Conservation (phyloP, 78 protist species). For the Salpingoeca rosetta region DNA sequence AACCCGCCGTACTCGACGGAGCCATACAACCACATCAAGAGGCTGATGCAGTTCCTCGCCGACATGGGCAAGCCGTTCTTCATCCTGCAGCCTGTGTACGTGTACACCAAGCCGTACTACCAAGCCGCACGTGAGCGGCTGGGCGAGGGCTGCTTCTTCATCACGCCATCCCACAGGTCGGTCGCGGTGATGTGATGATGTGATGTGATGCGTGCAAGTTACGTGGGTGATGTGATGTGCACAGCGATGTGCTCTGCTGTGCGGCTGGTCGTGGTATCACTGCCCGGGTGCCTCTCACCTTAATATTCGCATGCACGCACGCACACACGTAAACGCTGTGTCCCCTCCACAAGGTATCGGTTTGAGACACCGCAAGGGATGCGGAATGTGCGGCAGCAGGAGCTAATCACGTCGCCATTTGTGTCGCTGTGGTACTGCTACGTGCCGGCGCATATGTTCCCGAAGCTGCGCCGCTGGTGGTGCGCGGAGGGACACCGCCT, state of each 20-base stretch:
- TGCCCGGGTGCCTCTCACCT: no score
- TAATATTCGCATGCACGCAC: no score
- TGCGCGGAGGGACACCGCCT: no score
- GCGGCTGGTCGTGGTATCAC: background rate
- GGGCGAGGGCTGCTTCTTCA: background rate
- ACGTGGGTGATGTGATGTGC: no score
- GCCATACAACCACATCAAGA: background rate
- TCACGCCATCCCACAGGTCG: no score
- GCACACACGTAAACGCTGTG: background rate
- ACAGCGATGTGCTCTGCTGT: no score
- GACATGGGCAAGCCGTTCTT: background rate
- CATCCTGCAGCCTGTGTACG: background rate
- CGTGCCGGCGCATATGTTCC: background rate
- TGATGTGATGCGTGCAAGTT: no score
- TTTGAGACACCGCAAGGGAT: background rate
- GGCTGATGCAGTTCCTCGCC: background rate
- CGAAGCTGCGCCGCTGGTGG: background rate
- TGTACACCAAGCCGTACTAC: background rate
- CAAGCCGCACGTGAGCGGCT: background rate
- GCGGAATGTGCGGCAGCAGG: no score
- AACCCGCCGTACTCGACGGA: background rate
- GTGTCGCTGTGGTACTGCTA: background rate
- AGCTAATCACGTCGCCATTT: background rate
- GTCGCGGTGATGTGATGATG: no score
- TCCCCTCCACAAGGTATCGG: background rate